phyloP scores from a whole-genome alignment of 805 yeast species.

The Pichia occidentalis region DNA sequence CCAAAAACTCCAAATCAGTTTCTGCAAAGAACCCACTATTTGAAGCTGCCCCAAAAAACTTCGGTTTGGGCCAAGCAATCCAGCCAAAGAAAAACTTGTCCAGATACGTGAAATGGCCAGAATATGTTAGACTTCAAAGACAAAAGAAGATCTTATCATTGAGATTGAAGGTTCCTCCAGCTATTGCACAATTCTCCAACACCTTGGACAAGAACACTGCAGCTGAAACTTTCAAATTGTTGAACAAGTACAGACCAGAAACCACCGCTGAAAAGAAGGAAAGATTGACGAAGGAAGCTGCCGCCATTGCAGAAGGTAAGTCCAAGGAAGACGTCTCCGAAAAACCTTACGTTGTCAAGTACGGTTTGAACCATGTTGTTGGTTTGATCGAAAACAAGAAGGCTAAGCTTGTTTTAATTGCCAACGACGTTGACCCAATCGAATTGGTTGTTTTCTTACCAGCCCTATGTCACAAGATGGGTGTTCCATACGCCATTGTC shows the following conservation, averaged over 20 bases:
- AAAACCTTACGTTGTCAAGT: conserved; percentile 95
- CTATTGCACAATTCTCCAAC: conserved; percentile 93
- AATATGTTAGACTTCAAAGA: conserved; percentile 96
- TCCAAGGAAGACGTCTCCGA: conserved; percentile 93
- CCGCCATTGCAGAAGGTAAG: conserved; percentile 98
- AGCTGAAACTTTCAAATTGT: conserved; percentile 90
- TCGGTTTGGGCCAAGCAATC: conserved; percentile 93
- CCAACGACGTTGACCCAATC: conserved; percentile 98
- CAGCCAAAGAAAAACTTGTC: conserved; percentile 95
- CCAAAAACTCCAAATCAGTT: conserved; percentile 50
- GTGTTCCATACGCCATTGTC: conserved; percentile 97
- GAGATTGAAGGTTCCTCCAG: conserved; percentile 99
- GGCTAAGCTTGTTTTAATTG: conserved; percentile 94
- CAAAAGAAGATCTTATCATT: conserved; percentile 92
- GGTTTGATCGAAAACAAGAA: conserved; percentile 96
- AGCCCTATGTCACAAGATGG: conserved; percentile 98
- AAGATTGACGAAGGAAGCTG: conserved; percentile 98
- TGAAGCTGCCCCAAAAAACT: conserved; percentile 85
- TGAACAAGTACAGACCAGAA: conserved; percentile 99
- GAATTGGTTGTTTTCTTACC: conserved; percentile 97
- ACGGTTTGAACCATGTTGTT: conserved; percentile 99
- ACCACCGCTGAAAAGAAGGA: conserved; percentile 96
- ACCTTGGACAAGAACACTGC: conserved; percentile 99
- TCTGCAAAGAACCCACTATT: conserved; percentile 72
- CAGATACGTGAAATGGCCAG: conserved; percentile 99